Evolutionary conservation across 2,329 filamentous ascomycete species (phyloP).

Genomic region (Scleromitrula shiraiana): DNA sequence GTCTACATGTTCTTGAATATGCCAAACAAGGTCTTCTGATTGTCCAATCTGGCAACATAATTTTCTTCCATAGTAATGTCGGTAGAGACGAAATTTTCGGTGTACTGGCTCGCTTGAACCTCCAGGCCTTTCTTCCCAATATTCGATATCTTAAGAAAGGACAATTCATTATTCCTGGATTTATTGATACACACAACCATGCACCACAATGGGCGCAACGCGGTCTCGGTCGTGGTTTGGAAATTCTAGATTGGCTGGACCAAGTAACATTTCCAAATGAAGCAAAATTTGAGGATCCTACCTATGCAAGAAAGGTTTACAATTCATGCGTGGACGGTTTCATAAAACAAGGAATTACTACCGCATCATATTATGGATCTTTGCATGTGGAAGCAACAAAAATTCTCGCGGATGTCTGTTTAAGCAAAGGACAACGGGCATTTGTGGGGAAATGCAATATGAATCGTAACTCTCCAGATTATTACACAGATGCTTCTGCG

Average conservation of each 20-base stretch:
- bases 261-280: constrained; percentile 58
- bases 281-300: constrained; percentile 55
- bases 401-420: constrained; percentile 72
- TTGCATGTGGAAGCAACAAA: constrained; percentile 78
- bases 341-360: constrained; percentile 81
- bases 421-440: constrained; percentile 71
- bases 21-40: constrained; percentile 10
- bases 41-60: constrained; percentile 7
- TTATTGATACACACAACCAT: constrained; percentile 62
- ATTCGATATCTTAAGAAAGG: constrained; percentile 7
- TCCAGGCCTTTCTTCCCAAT: not conserved
- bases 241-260: constrained; percentile 52
- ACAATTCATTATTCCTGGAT: constrained; percentile 48
- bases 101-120: not conserved
- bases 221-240: constrained; percentile 18
- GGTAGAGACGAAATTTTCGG: not conserved
- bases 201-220: constrained; percentile 49
- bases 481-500: constrained; percentile 38
- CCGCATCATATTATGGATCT: constrained; percentile 83
- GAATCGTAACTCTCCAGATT: constrained; percentile 55
- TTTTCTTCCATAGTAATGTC: constrained; percentile 3
- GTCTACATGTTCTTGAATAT: constrained; percentile 5
- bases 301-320: constrained; percentile 63
- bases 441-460: constrained; percentile 74
- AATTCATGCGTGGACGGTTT: constrained; percentile 67